Evolutionary conservation across 768 basidiomycete species (phyloP), one percentile per base, ranked within the genome.

Genomic region (Termitomyces sp.): DNA sequence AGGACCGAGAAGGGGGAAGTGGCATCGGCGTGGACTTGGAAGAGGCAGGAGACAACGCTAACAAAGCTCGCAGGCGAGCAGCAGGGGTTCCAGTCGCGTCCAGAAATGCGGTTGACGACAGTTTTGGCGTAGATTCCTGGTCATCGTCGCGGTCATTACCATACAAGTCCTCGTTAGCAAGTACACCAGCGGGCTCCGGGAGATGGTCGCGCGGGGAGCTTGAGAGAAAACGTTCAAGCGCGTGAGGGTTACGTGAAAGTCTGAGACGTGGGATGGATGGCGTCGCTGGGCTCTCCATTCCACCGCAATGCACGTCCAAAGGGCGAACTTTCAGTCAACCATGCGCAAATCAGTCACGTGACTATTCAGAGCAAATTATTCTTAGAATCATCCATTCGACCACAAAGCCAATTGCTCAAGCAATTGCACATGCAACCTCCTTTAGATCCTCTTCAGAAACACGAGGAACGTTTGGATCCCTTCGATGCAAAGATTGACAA

Each of bases 51-150:
- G 82, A 72, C 56, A 78, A 81, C 33, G 77, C 71, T 9, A 88
- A 72, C 5, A 88, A 70, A 24, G 85, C 84, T 48, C 87, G 85
- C 20, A 90, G 78, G 49, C 84, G 82, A 22, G 76, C 79, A 20
- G 86, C 84, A 7, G 85, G 81, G 2, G 78, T 84, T 52, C 78
- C 78, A 3, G 63, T 66, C 22, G 65, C 51, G 30, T 66, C 65
- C 2, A 58, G 46, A 38, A 64, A 45, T 20, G 57, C 44, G 38
- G 68, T 58, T 53, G 71, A 62, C 54, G 68, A 60, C 22, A 69
- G 52, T 66, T 68, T 72, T 30, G 80, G 78, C 7, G 77, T 77
- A 24, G 75, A 67, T 55, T 71, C 70, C 16, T 70, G 66, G 57
- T 75, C 73, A 13, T 76, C 73, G 49, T 78, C 72, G 51, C 65